Evolutionary conservation across 257 asterid species (phyloP), one percentile per base, ranked within the genome.

Genomic region (Plantago ovata): DNA sequence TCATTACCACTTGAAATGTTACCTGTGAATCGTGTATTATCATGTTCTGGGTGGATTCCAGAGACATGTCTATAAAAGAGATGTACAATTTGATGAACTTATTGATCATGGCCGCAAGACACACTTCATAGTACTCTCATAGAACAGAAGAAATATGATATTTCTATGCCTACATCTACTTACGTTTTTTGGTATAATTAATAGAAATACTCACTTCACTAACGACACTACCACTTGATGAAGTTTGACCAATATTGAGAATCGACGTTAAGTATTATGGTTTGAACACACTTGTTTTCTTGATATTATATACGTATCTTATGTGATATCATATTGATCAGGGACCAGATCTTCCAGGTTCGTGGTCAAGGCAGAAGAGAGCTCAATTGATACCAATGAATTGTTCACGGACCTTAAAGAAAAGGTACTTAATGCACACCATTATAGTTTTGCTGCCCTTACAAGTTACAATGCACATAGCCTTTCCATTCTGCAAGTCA

Each of bases 401-500:
- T 60, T 92, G 52, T n/a, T 92, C 56, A 40, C 74, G 2, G 98
- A 92, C 77, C 81, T 92, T 20, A 88, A 92, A 67, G 81, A 82
- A 70, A 92, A 87, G 96, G 98, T 85, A 65, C 28, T 16, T 18
- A 6, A 8, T 44, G 33, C 56, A 48, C 69, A 58, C 48, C 44
- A 13, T n/a, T 13, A 5, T 4, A 46, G 14, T 5, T 6, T 39
- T 41, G 22, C 49, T 41, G 42, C 36, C 3, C 36, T 8, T 48
- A 13, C 13, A 16, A 19, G 36, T 8, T 48, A 13, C 13, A 16
- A 19, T 63, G 33, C 28, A 0, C 14, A 9, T 50, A 19, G 8
- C 44, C 9, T 19, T 20, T 50, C 55, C 39, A 22, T 3, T 38
- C 14, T 38, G 40, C 18, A 36, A 22, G n/a, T 45, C 39, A 44